Evolutionary conservation across 306 rosid species (phyloP), one percentile per base, ranked within the genome.

Genomic region (Cyclanthera cordifolia): DNA sequence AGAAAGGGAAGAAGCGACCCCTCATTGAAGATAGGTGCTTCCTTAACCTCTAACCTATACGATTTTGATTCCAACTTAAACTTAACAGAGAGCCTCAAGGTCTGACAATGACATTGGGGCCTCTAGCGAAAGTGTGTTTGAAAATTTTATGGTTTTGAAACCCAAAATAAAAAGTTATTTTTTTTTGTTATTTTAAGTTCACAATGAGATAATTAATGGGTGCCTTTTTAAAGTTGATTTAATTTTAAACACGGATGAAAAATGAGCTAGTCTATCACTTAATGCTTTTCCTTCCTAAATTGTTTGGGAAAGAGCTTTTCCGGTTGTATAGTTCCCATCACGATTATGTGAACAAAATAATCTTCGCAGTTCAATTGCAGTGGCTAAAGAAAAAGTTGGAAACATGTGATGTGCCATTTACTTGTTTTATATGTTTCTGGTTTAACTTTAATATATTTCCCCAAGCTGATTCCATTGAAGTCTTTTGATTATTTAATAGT

Each of bases 1-100:
- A 80, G 34, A 83, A 85, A 66, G 90, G 90, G 70, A 83, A 76
- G 72, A 88, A 85, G 65, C 81, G 87, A 8, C 71, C 80, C 1
- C 63, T 60, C 69, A 65, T 69, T 20, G 82, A 82, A 11, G 83
- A 76, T 69, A 88, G 94, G 94, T 87, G 68, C 30, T 41, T 67
- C 60, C 45, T 53, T 45, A 65, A 54, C 70, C 43, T 1, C 53
- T 10, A 59, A 21, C 59, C 43, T 7, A 37, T 7, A 7, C 8
- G 1, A 66, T 15, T 59, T 19, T 30, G 12, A 32, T 59, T 46
- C 46, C 34, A 46, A 27, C 41, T 72, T 25, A 19, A 30, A 14
- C 53, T 8, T 53, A 8, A 70, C n/a, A 8, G 4, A 46, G 54
- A 8, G 47, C 52, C 71, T 66, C 15, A 24, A 46, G 55, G 43